A percentile compares a stretch with the other conserved stretches of the same genome.
Evolutionary conservation across 2,329 filamentous ascomycete genomes (phyloP).

Genomic region (Madurella mycetomatis): DNA sequence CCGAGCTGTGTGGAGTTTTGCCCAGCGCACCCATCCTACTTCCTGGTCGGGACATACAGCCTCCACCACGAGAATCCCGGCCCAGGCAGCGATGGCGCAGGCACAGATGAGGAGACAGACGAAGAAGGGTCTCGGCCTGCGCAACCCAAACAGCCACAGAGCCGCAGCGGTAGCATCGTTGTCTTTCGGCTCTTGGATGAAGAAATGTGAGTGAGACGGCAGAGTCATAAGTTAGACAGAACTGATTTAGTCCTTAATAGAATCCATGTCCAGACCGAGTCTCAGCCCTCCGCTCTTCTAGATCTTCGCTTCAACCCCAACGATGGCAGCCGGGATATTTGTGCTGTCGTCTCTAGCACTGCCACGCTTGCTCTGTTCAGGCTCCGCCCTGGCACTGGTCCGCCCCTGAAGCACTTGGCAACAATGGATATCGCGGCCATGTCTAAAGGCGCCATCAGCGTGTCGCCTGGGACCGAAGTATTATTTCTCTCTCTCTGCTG

Average conservation of each 20-base stretch:
- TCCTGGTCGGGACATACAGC: constrained; percentile 82
- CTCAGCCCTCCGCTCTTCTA: constrained; percentile 69
- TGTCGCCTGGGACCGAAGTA: constrained; percentile 32
- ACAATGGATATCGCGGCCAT: constrained; percentile 47
- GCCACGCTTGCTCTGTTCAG: constrained; percentile 63
- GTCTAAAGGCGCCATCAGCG: constrained; percentile 36
- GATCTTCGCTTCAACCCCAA: constrained; percentile 75
- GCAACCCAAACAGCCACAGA: constrained; percentile 44
- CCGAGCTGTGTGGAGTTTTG: constrained; percentile 78
- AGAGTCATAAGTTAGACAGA: too few species aligned
- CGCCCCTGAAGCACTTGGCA: constrained; percentile 37
- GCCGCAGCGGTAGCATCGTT: constrained; percentile 68
- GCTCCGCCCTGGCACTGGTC: constrained; percentile 38
- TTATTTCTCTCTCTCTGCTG: constrained; percentile 71
- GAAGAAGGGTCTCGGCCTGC: constrained; percentile 24
- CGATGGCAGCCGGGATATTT: constrained; percentile 42
- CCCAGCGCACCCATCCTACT: constrained; percentile 55
- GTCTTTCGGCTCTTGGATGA: constrained; percentile 55
- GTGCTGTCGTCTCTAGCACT: constrained; percentile 76
- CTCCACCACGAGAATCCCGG: constrained; percentile 48
- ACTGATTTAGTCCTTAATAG: constrained; percentile 35
- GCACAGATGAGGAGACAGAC: constrained; percentile 26
- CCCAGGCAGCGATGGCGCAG: constrained; percentile 15
- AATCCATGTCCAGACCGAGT: constrained; percentile 52
- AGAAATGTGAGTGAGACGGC: constrained; percentile 48